Base-by-base conservation (phyloP, 805 yeast genomes). In the Priceomyces medius region DNA sequence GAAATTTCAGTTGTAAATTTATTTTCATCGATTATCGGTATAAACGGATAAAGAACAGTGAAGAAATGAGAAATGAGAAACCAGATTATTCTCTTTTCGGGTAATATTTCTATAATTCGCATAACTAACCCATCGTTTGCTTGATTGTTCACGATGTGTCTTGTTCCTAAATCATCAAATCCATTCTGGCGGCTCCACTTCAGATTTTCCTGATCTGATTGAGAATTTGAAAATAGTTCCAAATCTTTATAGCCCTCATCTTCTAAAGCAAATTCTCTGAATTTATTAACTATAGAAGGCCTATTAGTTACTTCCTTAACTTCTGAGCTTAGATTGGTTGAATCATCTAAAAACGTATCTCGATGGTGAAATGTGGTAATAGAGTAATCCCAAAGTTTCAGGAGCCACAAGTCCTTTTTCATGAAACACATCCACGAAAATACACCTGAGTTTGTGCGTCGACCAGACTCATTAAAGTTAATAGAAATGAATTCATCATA, bases 1-100 rank as follows among this genome's bases (percentile, higher is more conserved):
- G 56, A 50, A 4, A 78, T 52, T 31, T 71, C 65, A 13, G 53
- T 49, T 35, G 70, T 64, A 51, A 77, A 77, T 7, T 66, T 70
- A 46, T 55, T 64, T 53, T 82, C 85, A 56, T 81, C 87, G 24
- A 82, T 60, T 48, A 73, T 80, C 2, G 89, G 88, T 43, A 81
- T 63, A 41, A 78, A 78, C 4, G 83, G 71, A 53, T 83, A 83
- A 4, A 83, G 54, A 24, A 73, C 70, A 12, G 72, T 74, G 54
- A 82, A 82, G 48, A 55, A 70, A 3, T 59, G 49, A 32, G 55
- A 55, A 18, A 55, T 43, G 17, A 62, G 42, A 13, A 47, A 34
- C 66, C 66, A 59, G 10, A 61, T 37, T 13, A 53, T 59, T 36
- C 45, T 53, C 18, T 50, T 45, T 12, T 50, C 45, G 13, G 67